These are phyloP conservation scores for Tricholoma saponaceum DNA, from an alignment of 768 basidiomycete species.

Conservation along the genomic window DNA sequence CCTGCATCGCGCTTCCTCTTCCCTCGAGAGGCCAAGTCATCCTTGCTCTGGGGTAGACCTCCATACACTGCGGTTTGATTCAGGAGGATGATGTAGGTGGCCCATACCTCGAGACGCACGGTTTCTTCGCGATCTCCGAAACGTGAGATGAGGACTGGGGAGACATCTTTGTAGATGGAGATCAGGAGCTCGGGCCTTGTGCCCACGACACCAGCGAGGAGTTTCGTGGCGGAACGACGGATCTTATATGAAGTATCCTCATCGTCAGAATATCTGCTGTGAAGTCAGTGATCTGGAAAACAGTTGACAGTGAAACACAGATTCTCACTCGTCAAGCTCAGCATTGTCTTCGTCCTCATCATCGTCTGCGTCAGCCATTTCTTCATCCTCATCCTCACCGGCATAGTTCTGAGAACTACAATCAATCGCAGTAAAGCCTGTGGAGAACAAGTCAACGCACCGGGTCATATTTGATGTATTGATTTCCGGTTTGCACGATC, in stretches of 20 bases:
- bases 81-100: constrained; percentile 76
- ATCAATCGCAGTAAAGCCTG: not conserved
- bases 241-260: constrained; percentile 99
- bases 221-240: constrained; percentile 87
- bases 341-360: constrained; percentile 81
- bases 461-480: constrained; percentile 26
- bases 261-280: constrained; percentile 85
- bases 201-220: constrained; percentile 78
- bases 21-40: constrained; percentile 48
- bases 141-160: constrained; percentile 84
- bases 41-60: constrained; percentile 49
- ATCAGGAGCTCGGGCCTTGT: constrained; percentile 87
- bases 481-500: constrained; percentile 67
- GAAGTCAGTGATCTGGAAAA: constrained; percentile 6
- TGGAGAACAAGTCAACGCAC: not conserved
- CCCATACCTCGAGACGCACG: constrained; percentile 89
- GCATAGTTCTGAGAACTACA: constrained; percentile 44
- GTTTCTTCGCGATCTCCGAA: constrained; percentile 96
- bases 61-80: constrained; percentile 83
- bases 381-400: constrained; percentile 47
- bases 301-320: not conserved
- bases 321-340: constrained; percentile 64
- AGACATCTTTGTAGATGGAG: constrained; percentile 77
- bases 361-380: constrained; percentile 65
- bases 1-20: constrained; percentile 75